These are phyloP conservation scores for Diaporthe capsici DNA, from an alignment of 2,329 filamentous ascomycete species.

Conservation along the genomic window DNA sequence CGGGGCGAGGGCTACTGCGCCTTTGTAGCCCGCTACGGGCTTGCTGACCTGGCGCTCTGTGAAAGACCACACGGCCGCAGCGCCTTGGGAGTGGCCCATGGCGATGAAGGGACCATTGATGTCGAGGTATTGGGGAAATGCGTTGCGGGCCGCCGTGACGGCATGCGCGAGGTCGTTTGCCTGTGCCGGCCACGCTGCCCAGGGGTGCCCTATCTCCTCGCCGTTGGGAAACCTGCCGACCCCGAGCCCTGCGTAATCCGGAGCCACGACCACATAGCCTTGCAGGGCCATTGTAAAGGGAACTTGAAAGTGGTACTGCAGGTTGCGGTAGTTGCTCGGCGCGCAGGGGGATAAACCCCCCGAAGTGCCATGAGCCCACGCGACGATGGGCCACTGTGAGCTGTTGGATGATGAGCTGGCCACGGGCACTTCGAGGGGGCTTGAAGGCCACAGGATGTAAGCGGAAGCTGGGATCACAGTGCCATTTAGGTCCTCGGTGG, in stretches of 20 bases:
- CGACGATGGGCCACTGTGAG: constrained; percentile 49
- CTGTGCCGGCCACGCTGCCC: constrained; percentile 14
- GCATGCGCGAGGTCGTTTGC: constrained; percentile 18
- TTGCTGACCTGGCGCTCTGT: constrained; percentile 51
- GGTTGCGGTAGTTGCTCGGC: constrained; percentile 56
- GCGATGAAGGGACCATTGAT: constrained; percentile 47
- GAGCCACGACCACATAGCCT: constrained; percentile 60
- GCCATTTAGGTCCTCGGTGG: constrained; percentile 60
- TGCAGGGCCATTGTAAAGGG: constrained; percentile 57
- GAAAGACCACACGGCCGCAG: constrained; percentile 57
- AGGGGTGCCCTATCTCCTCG: neutral
- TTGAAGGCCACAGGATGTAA: constrained; percentile 62
- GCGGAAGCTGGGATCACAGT: constrained; percentile 62
- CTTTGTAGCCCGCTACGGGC: constrained; percentile 53
- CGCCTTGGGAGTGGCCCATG: constrained; percentile 53
- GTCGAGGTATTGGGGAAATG: neutral
- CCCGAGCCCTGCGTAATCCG: constrained; percentile 62
- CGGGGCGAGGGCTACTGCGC: constrained; percentile 47
- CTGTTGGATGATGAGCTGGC: neutral
- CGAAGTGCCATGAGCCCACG: constrained; percentile 62
- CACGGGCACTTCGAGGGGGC: neutral
- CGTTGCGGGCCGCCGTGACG: neutral
- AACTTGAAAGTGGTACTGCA: constrained; percentile 57
- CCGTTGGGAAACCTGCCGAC: constrained; percentile 45
- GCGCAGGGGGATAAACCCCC: constrained; percentile 56